Evolutionary conservation across 2,329 filamentous ascomycete genomes (phyloP), one percentile per base, ranked within the genome.

Genomic region (Phaeosphaeriaceae sp.): DNA sequence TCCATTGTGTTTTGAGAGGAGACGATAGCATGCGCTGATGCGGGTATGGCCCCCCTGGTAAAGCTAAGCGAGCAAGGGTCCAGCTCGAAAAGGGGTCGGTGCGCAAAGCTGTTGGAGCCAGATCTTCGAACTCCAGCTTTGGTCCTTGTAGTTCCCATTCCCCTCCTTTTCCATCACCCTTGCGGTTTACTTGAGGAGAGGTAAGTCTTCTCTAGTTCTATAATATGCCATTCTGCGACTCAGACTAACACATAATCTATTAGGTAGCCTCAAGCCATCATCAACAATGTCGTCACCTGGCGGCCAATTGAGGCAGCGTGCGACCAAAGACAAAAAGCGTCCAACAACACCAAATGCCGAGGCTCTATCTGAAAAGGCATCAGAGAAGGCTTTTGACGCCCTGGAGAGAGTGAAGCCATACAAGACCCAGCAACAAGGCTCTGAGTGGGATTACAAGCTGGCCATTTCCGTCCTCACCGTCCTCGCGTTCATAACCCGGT

Each of bases 401-500:
- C 43, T 67, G 17, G 64, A 63, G 30, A 72, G 70, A 53, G 62
- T 54, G 28, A 72, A 73, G 60, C 61, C 63, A n/a, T 68, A 71
- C 53, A 63, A 63, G 48, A 50, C 67, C 4, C 50, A 43, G 15
- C 62, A 71, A 29, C 66, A 75, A 28, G 76, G 76, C 48, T 81
- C 82, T n/a, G 89, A 96, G 75, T 87, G 85, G 81, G 90, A 95
- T 66, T 95, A 97, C 80, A 87, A 88, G 81, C 74, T 94, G 58
- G 89, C 86, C 54, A 83, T 97, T 51, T 75, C 76, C 26, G 71
- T 96, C 61, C 87, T 96, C 69, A 97, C 93, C 2, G 67, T 85
- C 21, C 78, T 97, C 60, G 93, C 91, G 41, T 97, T 99, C 69
- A 69, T 92, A 55, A 97, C 94, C 39, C 84, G 94, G 55, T 99